Evolutionary conservation across 805 yeast genomes (phyloP), one percentile per base, ranked within the genome.

Genomic region (Metschnikowia cerradonensis): DNA sequence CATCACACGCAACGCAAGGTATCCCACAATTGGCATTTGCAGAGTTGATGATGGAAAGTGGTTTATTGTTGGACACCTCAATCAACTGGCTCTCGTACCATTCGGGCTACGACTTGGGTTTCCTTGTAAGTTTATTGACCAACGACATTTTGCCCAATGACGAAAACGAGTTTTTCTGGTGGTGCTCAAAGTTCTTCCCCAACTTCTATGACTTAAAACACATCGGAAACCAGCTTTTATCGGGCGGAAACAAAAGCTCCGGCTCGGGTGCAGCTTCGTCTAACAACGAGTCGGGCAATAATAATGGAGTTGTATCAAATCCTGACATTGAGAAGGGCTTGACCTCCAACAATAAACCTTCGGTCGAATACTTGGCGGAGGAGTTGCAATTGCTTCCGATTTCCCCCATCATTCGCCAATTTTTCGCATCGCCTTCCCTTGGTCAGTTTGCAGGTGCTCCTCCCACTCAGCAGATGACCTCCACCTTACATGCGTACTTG

Each of bases 61-160:
- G 99, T 0, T 73, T 94, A 56, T 79, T 91, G 35, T 72, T 94
- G 60, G 84, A 88, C 59, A 76, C 77, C 30, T 70, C 79, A 34
- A 80, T 89, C 42, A 82, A 84, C 47, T 94, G 99, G 99, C 77
- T 90, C 47, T 86, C 96, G 53, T 94, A 86, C 70, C 97, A 94
- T 66, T 84, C 81, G 1, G 99, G 98, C 11, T 94, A 94, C 68
- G 99, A 94, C 67, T 80, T 91, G 64, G 99, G 98, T 1, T 91
- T 91, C 66, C 73, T 94, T 52, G 71, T 90, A 14, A 82, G 95
- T 45, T 75, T 90, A 56, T 74, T 92, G 63, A 81, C 85, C 59
- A 88, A 89, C 67, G 79, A 81, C 45, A 70, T 76, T 45, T 86
- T 92, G 77, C 98, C 98, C 0, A 79, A 79, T 30, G 87, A 84